A percentile compares a stretch with the other conserved stretches of the same genome.
Evolutionary conservation across 176 grass and related monocot species (phyloP).

Genomic region (Leersia perrieri): DNA sequence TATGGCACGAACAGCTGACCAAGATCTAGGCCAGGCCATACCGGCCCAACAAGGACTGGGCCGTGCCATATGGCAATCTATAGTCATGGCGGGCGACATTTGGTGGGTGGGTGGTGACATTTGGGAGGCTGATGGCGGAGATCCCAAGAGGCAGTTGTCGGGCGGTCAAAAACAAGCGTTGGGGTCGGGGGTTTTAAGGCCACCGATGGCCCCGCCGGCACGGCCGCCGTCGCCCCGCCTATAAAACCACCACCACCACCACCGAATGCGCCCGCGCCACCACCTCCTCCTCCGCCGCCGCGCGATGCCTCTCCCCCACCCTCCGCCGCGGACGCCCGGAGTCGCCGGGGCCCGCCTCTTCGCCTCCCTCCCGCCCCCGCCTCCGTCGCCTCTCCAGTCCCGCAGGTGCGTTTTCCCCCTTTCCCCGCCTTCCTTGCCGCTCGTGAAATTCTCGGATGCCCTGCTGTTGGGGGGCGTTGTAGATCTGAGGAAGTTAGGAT

Average conservation of each 20-base stretch:
- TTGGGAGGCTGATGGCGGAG: too few relatives aligned
- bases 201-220: background rate
- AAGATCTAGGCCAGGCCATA: too few relatives aligned
- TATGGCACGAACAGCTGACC: too few relatives aligned
- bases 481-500: background rate
- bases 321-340: slow-evolving; percentile 3
- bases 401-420: slow-evolving; percentile 34
- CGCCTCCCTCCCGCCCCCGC: slow-evolving; percentile 39
- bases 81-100: too few relatives aligned
- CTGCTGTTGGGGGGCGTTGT: background rate
- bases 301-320: slow-evolving; percentile 23
- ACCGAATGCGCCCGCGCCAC: slow-evolving; percentile 25
- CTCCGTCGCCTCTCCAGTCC: slow-evolving; percentile 46
- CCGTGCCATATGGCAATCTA: too few relatives aligned
- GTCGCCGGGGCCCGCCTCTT: slow-evolving; percentile 37
- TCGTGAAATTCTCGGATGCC: background rate
- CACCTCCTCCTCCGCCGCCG: slow-evolving; percentile 9
- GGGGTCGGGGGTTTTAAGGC: too few relatives aligned
- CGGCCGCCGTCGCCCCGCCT: background rate
- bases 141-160: background rate
- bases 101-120: too few relatives aligned
- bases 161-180: background rate
- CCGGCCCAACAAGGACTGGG: too few relatives aligned
- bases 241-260: background rate
- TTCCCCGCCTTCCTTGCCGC: background rate